phyloP scores from a whole-genome alignment of 306 rosid genomes.

The Cucumis melo region DNA sequence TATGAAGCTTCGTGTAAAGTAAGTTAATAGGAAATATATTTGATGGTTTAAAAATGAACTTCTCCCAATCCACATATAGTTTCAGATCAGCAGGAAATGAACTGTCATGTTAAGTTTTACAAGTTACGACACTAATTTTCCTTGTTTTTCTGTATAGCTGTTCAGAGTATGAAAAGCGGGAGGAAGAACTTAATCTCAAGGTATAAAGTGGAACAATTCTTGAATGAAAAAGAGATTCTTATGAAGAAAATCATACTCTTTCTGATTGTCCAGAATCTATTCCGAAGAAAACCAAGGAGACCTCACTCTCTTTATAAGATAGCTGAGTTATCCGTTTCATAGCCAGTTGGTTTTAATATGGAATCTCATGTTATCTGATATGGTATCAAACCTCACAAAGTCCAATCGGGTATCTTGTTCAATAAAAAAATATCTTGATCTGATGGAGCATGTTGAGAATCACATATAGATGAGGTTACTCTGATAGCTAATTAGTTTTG shows the following conservation, averaged over 20 bases:
- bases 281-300: too few species aligned
- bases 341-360: too few species aligned
- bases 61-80: not conserved
- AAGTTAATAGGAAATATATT: conserved; percentile 22
- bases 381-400: too few species aligned
- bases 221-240: not conserved
- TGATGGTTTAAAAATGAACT: not conserved
- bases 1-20: conserved; percentile 45
- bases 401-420: too few species aligned
- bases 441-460: too few species aligned
- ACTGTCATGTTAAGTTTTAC: not conserved
- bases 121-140: not conserved
- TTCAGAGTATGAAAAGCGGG: conserved; percentile 32
- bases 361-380: too few species aligned
- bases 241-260: not conserved
- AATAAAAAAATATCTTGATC: too few species aligned
- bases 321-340: too few species aligned
- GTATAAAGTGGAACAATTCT: conserved; percentile 16
- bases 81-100: not conserved
- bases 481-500: too few species aligned
- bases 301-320: too few species aligned
- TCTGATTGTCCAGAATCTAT: too few species aligned
- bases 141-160: conserved; percentile 32
- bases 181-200: conserved; percentile 45
- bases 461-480: too few species aligned